Evolutionary conservation across 2,329 filamentous ascomycete genomes (phyloP), one percentile per base, ranked within the genome.

Genomic region (Xylariales sp.): DNA sequence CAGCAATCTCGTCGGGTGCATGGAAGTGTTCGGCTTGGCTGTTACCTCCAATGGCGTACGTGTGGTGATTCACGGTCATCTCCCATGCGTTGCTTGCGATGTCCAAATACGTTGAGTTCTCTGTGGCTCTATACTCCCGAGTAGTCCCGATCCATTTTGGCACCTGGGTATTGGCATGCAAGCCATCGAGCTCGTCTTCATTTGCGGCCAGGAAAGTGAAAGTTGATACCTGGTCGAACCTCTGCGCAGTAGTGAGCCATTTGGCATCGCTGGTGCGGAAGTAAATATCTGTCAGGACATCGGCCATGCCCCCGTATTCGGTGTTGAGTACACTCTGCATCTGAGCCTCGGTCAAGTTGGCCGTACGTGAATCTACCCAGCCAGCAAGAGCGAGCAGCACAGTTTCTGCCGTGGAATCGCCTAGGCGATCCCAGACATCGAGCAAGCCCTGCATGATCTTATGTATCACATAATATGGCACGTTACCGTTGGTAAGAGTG

Each of bases 221-320:
- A 3, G 71, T 56, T 2, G 55, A 51, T 1, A 64, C 63, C 36
- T 75, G 71, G 42, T 76, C 70, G 49, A 75, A 76, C 2, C 70
- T 63, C 36, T 66, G 57, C 2, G 71, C 71, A 1, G 59, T 61
- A 2, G 57, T 57, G 5, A 76, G 57, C 69, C 70, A 75, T 6
- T 56, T 55, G 21, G 59, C 47, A 38, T 74, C 61, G 3, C 62
- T 63, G 0, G 66, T 72, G 37, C 67, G 61, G 24, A 62, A 63
- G 46, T 67, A 71, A 10, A 76, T 52, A 27, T 71, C 63, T 1
- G 70, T 61, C 5, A 76, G 46, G 4, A 74, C 59, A 17, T 74
- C 72, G 46, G 70, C 72, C 69, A 75, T 75, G 21, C 71, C 72
- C 7, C 72, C 72, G 28, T 69, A 74, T 46, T 75, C 72, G 1